Conservation (phyloP, 116 monocot genomes). For the Iris pallida region DNA sequence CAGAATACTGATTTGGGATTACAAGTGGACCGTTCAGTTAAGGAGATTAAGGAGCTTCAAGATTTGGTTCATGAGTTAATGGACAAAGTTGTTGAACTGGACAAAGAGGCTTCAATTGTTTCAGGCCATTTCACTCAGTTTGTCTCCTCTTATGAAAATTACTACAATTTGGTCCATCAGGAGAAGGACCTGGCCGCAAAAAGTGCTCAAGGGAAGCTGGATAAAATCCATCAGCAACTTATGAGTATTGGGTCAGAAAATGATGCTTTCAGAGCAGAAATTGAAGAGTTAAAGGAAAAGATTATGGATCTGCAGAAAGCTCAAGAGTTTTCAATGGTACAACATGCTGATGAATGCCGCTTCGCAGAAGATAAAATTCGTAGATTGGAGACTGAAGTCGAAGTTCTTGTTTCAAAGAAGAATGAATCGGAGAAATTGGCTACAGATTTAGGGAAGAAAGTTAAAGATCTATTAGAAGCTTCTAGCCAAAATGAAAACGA, state of each 20-base stretch:
- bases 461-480: slow-evolving; percentile 50
- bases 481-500: slow-evolving; percentile 40
- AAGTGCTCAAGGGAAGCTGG: slow-evolving; percentile 43
- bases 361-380: slow-evolving; percentile 75
- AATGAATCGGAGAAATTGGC: slow-evolving; percentile 47
- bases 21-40: slow-evolving; percentile 31
- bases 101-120: slow-evolving; percentile 46
- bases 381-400: slow-evolving; percentile 51
- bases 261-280: slow-evolving; percentile 37
- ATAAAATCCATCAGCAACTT: slow-evolving; percentile 46
- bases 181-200: slow-evolving; percentile 49
- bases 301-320: slow-evolving; percentile 68
- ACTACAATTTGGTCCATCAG: slow-evolving; percentile 39
- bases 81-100: slow-evolving; percentile 45
- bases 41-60: slow-evolving; percentile 47
- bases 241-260: slow-evolving; percentile 34
- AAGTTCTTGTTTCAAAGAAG: slow-evolving; percentile 46
- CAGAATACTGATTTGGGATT: slow-evolving; percentile 44
- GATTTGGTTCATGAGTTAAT: slow-evolving; percentile 25
- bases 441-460: slow-evolving; percentile 48
- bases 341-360: slow-evolving; percentile 91
- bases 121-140: slow-evolving; percentile 38
- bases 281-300: slow-evolving; percentile 40
- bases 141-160: slow-evolving; percentile 34
- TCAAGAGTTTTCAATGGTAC: slow-evolving; percentile 83